A percentile compares a stretch with the other conserved stretches of the same genome.
Conservation (phyloP, 768 basidiomycete species). For the Porpolomopsis calyptriformis region DNA sequence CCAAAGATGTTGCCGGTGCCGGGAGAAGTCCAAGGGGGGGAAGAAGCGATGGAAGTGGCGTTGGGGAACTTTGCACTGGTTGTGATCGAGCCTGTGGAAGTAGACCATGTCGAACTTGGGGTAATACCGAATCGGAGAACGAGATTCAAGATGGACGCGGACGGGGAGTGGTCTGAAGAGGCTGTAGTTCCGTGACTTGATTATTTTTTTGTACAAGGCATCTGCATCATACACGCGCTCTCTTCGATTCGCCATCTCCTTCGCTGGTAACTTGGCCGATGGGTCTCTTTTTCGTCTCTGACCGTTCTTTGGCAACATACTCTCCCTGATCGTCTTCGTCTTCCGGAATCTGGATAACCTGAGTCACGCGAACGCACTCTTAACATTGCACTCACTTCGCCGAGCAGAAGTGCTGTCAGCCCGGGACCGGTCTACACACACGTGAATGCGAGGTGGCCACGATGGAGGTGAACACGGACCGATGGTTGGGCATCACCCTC, state of each 20-base stretch:
- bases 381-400: background rate
- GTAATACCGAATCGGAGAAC: constrained; percentile 49
- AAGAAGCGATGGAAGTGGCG: constrained; percentile 42
- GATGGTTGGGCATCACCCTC: constrained; percentile 17
- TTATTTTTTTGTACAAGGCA: background rate
- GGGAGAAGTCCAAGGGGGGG: constrained; percentile 29
- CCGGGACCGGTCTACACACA: background rate
- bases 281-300: constrained; percentile 25
- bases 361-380: background rate
- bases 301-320: constrained; percentile 19
- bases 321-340: constrained; percentile 19
- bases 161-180: constrained; percentile 45
- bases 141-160: constrained; percentile 34
- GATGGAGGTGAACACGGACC: constrained; percentile 1
- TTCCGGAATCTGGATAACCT: constrained; percentile 13
- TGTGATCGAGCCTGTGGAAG: constrained; percentile 55
- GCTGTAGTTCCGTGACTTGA: constrained; percentile 46
- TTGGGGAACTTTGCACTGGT: constrained; percentile 61
- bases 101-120: constrained; percentile 60
- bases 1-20: constrained; percentile 34
- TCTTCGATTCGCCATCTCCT: constrained; percentile 22
- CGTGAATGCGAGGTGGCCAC: background rate
- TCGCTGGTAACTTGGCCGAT: constrained; percentile 20
- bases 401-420: constrained; percentile 6
- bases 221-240: constrained; percentile 25